Evolutionary conservation across 2,329 filamentous ascomycete genomes (phyloP).

Genomic region (Trichoderma citrinoviride): DNA sequence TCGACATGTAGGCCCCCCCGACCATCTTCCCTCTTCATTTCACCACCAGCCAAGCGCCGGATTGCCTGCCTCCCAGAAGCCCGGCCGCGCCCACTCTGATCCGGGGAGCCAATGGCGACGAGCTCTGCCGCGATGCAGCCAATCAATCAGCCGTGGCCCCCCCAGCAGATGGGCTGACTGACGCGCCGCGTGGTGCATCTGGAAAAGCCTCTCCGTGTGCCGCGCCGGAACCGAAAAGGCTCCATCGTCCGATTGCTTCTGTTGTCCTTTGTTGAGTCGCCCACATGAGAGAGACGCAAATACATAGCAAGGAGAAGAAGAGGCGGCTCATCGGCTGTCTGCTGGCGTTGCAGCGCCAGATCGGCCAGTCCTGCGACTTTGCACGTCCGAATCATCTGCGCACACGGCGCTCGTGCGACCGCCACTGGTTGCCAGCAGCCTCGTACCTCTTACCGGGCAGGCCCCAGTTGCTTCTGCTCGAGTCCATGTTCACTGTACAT

Average conservation of each 20-base stretch:
- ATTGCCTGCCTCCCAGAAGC: slow-evolving; percentile 1
- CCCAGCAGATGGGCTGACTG: slow-evolving; percentile 21
- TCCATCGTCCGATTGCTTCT: slow-evolving; percentile 14
- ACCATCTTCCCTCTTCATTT: not conserved
- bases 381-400: slow-evolving; percentile 15
- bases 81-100: slow-evolving; percentile 7
- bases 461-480: not conserved
- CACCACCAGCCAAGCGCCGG: slow-evolving; percentile 13
- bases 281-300: not conserved
- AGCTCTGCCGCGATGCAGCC: not conserved
- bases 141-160: slow-evolving; percentile 7
- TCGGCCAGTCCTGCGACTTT: slow-evolving; percentile 14
- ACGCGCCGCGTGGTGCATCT: slow-evolving; percentile 17
- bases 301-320: not conserved
- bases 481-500: not conserved
- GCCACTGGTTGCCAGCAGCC: not conserved
- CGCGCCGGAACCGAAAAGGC: slow-evolving; percentile 16
- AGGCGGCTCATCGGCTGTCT: slow-evolving; percentile 3
- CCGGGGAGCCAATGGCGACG: slow-evolving; percentile 4
- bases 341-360: slow-evolving; percentile 9
- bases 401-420: slow-evolving; percentile 2
- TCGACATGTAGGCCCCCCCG: not conserved
- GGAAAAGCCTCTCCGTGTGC: slow-evolving; percentile 5
- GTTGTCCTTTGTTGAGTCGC: not conserved
- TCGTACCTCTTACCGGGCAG: not conserved